These are phyloP conservation scores for Sistotremastrum suecicum DNA, from an alignment of 768 basidiomycete species.

Conservation along the genomic window DNA sequence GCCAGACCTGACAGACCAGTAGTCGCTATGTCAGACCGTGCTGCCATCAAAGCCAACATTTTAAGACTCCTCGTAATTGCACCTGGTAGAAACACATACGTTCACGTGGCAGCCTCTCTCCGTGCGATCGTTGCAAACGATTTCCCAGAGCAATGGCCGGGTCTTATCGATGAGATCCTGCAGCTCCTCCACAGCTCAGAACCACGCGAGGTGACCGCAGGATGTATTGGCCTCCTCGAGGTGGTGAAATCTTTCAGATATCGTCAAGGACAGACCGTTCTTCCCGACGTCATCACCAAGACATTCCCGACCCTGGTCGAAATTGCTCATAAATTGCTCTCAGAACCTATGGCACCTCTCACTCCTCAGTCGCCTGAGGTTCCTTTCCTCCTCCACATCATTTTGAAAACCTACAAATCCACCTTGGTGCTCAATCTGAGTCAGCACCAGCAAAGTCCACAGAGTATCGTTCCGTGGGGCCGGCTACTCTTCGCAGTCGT, in stretches of 20 bases:
- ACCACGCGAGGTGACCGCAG: constrained; percentile 65
- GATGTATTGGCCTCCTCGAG: constrained; percentile 66
- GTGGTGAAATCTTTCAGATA: constrained; percentile 64
- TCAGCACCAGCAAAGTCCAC: constrained; percentile 56
- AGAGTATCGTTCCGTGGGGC: constrained; percentile 80
- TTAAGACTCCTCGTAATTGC: constrained; percentile 57
- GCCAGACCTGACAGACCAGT: constrained; percentile 46
- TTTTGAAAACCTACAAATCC: constrained; percentile 77
- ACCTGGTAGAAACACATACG: constrained; percentile 49
- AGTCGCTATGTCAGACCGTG: constrained; percentile 56
- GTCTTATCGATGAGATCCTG: constrained; percentile 53
- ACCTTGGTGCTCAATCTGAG: constrained; percentile 66
- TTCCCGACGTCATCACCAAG: constrained; percentile 42
- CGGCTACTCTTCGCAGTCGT: constrained; percentile 67
- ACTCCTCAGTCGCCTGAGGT: constrained; percentile 47
- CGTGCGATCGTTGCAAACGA: constrained; percentile 64
- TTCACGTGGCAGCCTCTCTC: constrained; percentile 62
- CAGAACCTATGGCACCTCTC: constrained; percentile 35
- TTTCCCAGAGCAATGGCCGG: constrained; percentile 67
- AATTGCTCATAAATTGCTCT: constrained; percentile 59
- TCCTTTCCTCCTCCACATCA: constrained; percentile 72
- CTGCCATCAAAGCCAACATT: constrained; percentile 53
- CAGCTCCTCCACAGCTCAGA: constrained; percentile 45
- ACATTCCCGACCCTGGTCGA: constrained; percentile 64
- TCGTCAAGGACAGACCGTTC: constrained; percentile 45